Evolutionary conservation across 768 basidiomycete species (phyloP), one percentile per base, ranked within the genome.

Genomic region (Leccinum imitatum): DNA sequence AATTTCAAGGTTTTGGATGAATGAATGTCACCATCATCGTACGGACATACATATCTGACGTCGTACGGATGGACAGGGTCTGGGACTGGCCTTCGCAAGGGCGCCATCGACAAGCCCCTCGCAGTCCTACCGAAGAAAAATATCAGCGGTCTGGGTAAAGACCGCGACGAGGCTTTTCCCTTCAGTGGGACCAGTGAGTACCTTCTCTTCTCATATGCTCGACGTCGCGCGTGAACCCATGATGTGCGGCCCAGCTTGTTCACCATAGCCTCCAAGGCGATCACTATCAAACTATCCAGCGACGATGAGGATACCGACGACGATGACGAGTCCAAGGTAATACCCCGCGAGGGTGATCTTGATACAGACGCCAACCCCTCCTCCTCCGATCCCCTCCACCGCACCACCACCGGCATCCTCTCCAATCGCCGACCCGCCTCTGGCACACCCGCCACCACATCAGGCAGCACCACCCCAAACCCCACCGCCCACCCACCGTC

Each of bases 121-220:
- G 82, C 87, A 6, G 83, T 94, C 44, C 81, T 88, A 2, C 89
- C 90, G 71, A 97, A 97, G 79, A 89, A 87, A 75, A 91, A 82
- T 5, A 78, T 95, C n/a, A 77, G 84, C 10, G 95, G 95, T 2
- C 74, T 98, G 59, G 95, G 95, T 58, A 95, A 93, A 72, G 93
- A 98, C 73, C 83, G 94, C 64, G 95, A 96, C 68, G 94, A 95
- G 66, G 93, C 93, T 0, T 94, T 95, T 71, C 94, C 95, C 54
- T 98, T 98, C 82, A 23, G 23, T 98, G 95, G 95, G 95, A 98
- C 72, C 93, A 97, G 94, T 96, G 67, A 13, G 52, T 53, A 21
- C 17, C 7, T 27, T 11, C 19, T 33, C 25, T 50, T 10, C 23
- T 13, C 13, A 4, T 7, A 15, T 50, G 11, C 15, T 50, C 23